Base-by-base conservation (phyloP, 2,329 filamentous ascomycete genomes). In the Colletotrichum aenigma region DNA sequence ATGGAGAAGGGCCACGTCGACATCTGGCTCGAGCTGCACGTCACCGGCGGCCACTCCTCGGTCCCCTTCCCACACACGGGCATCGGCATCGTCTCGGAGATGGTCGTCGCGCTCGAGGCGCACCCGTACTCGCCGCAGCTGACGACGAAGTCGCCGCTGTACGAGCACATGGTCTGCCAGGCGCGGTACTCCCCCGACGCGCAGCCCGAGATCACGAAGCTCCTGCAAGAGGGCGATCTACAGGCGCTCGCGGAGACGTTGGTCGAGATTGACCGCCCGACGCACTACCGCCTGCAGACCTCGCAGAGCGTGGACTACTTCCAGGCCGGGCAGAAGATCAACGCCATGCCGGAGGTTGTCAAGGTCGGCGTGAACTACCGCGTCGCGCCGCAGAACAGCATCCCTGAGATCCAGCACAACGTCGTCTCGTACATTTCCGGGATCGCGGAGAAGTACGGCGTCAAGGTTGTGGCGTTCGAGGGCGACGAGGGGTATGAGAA, bases 41-140 rank as follows among this genome's bases (percentile, higher is more conserved):
- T 91, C 5, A 86, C 87, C 3, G 92, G 92, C 18, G 92, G 92
- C 0, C 92, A 93, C 81, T 91, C 89, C 69, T 93, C 89, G 5
- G 83, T 87, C 1, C 90, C 92, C 55, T 89, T 89, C 18, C 87
- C 90, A 2, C 93, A 95, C 82, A 94, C 93, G 0, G 92, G 91
- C 13, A 94, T 95, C 69, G 93, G 93, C 8, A 92, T 95, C 77
- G 87, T 93, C 71, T 87, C 91, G 12, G 91, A 95, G 80, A 88
- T 94, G 48, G 88, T 94, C 74, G 88, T 89, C n/a, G 83, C 88
- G n/a, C 89, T 95, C 3, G 93, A 95, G 79, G 83, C 86, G 3
- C 85, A 90, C 52, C 87, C 90, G 0, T 93, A 91, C 81, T 82
- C 86, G 5, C 89, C 91, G 2, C 6, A 75, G 9, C 67, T 86